Evolutionary conservation across 345 rosid genomes (phyloP).

Genomic region (Heritiera fomes): DNA sequence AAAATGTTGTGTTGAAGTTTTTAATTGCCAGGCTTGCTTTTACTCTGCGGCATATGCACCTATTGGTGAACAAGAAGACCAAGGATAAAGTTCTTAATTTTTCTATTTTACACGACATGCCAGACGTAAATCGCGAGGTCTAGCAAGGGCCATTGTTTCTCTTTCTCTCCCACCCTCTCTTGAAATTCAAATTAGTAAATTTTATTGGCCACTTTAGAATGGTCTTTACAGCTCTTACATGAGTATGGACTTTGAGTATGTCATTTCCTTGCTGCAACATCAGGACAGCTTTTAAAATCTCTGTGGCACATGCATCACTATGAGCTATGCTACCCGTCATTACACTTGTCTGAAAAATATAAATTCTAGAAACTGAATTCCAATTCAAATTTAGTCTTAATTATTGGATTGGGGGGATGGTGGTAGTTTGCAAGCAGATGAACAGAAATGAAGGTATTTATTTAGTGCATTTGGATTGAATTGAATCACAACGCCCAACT

Average conservation of each 20-base stretch:
- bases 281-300: constrained; percentile 36
- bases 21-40: constrained; percentile 16
- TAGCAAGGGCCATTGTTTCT: background rate
- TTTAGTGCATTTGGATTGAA: constrained; percentile 26
- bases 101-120: too few relatives aligned
- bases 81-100: too few relatives aligned
- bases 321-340: constrained; percentile 28
- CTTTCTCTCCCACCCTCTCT: background rate
- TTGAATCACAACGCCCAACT: constrained; percentile 21
- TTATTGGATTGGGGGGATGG: constrained; percentile 21
- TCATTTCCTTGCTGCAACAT: constrained; percentile 29
- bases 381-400: constrained; percentile 28
- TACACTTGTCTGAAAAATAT: constrained; percentile 14
- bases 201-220: constrained; percentile 20
- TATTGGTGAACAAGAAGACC: constrained; percentile 10
- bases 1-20: constrained; percentile 17
- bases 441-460: constrained; percentile 31
- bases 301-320: constrained; percentile 45
- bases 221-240: constrained; percentile 2
- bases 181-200: background rate
- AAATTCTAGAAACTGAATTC: constrained; percentile 28
- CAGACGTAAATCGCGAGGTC: too few relatives aligned
- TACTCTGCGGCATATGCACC: background rate
- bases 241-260: background rate
- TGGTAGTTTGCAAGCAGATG: constrained; percentile 37